These are phyloP conservation scores for Fraxinus angustifolia DNA, from an alignment of 305 asterid genomes.

Conservation along the genomic window DNA sequence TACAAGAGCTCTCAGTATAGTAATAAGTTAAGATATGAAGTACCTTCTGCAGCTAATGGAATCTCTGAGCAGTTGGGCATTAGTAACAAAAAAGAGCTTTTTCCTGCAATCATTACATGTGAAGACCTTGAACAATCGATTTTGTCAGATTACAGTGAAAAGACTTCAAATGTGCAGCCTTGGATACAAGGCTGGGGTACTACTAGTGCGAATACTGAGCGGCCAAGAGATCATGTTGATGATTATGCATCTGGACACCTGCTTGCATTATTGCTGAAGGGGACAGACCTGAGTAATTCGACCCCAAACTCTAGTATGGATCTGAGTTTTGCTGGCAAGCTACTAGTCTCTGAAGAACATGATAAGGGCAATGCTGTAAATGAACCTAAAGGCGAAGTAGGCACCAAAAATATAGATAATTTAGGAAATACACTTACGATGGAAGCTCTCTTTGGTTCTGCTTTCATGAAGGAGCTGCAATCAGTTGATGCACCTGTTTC, in stretches of 20 bases:
- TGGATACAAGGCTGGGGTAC: conserved; percentile 31
- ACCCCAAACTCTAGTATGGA: conserved; percentile 24
- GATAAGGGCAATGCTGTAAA: conserved; percentile 25
- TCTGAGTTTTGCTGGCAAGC: conserved; percentile 31
- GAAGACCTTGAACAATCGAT: conserved; percentile 93
- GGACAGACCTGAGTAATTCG: conserved; percentile 32
- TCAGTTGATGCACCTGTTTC: conserved; percentile 91
- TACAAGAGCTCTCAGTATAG: conserved; percentile 5
- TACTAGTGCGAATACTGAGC: conserved; percentile 35
- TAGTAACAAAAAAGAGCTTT: conserved; percentile 38
- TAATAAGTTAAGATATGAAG: background rate
- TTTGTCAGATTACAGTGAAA: conserved; percentile 60
- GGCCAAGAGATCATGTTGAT: conserved; percentile 32
- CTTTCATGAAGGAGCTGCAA: conserved; percentile 86
- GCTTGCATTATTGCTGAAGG: conserved; percentile 78
- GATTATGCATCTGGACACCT: conserved; percentile 75
- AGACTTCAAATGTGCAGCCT: conserved; percentile 35
- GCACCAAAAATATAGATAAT: conserved; percentile 23
- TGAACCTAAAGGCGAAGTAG: conserved; percentile 45
- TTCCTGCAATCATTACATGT: conserved; percentile 65
- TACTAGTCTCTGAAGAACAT: conserved; percentile 31
- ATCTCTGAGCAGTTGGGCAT: conserved; percentile 39
- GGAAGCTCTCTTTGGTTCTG: conserved; percentile 88
- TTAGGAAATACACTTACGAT: conserved; percentile 56
- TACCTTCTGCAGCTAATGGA: conserved; percentile 41